Conservation (phyloP, 345 rosid genomes). For the Citrus maxima region DNA sequence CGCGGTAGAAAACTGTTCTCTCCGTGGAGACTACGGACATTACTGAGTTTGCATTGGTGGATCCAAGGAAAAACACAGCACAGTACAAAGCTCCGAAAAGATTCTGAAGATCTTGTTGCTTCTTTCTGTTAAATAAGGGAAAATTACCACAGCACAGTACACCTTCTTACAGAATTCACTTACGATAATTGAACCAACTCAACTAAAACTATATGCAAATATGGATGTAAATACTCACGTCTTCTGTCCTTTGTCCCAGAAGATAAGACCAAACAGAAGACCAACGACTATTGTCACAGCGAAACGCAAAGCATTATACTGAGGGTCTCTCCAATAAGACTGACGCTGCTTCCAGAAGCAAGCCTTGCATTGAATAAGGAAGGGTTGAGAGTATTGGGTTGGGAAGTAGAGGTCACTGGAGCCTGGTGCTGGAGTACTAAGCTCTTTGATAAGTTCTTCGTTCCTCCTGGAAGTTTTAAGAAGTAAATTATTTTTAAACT, state of each 20-base stretch:
- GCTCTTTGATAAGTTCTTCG: conserved; percentile 58
- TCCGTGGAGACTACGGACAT: conserved; percentile 51
- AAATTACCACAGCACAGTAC: background rate
- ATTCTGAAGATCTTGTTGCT: conserved; percentile 34
- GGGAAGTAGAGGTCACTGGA: conserved; percentile 61
- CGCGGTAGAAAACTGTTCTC: conserved; percentile 61
- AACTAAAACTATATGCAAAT: too few species aligned
- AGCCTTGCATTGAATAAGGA: conserved; percentile 54
- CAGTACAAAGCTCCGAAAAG: conserved; percentile 50
- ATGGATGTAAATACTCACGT: conserved; percentile 28
- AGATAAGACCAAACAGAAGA: conserved; percentile 58
- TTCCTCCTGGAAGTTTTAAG: conserved; percentile 48
- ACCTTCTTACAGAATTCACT: too few species aligned
- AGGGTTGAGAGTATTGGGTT: conserved; percentile 62
- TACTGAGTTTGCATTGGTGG: conserved; percentile 42
- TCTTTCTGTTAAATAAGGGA: conserved; percentile 18
- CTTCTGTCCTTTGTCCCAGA: conserved; percentile 64
- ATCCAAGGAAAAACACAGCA: conserved; percentile 43
- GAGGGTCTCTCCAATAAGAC: conserved; percentile 84
- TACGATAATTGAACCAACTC: too few species aligned
- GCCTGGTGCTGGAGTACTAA: conserved; percentile 55
- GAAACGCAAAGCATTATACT: conserved; percentile 68
- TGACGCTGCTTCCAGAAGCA: conserved; percentile 78
- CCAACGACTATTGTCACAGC: conserved; percentile 40
- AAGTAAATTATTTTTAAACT: background rate